Percentiles rank a stretch among this genome's conserved stretches.
Evolutionary conservation across 108 stramenopile genomes (phyloP).

Genomic region (Stephanodiscus minutulus): DNA sequence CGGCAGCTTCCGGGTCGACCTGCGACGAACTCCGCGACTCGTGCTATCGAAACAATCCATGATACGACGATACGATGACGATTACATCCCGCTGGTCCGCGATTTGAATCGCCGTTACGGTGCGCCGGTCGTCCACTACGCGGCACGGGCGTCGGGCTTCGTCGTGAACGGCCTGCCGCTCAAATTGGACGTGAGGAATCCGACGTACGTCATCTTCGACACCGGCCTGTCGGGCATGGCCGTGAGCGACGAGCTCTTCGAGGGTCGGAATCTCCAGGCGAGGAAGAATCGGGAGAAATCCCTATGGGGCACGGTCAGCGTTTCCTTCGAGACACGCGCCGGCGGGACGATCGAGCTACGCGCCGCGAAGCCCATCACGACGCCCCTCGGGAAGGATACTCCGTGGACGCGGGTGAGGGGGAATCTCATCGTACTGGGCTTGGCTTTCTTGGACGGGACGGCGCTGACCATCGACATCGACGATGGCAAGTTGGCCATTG

Average conservation of each 20-base stretch:
- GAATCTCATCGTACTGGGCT: conserved; percentile 63
- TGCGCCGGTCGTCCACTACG: conserved; percentile 67
- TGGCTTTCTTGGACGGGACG: conserved; percentile 56
- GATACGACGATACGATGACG: conserved; percentile 21
- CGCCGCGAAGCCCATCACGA: conserved; percentile 57
- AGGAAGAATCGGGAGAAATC: conserved; percentile 46
- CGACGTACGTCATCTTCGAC: conserved; percentile 69
- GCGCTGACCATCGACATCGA: conserved; percentile 61
- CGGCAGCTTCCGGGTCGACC: conserved; percentile 46
- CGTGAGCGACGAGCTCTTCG: conserved; percentile 54
- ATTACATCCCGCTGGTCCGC: conserved; percentile 54
- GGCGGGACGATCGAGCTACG: conserved; percentile 24
- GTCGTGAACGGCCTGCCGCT: conserved; percentile 50
- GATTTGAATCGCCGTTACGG: conserved; percentile 54
- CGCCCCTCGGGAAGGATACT: conserved; percentile 49
- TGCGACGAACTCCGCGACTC: conserved; percentile 30
- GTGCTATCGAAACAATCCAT: conserved; percentile 51
- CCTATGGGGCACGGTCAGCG: conserved; percentile 55
- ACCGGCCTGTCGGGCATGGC: conserved; percentile 76
- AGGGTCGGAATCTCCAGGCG: conserved; percentile 54
- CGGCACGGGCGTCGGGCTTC: conserved; percentile 39
- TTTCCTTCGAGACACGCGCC: conserved; percentile 47
- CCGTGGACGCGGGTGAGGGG: conserved; percentile 57
- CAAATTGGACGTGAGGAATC: conserved; percentile 13
- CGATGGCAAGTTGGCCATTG: conserved; percentile 29